Base-by-base conservation (phyloP, 169 alveolate species). In the Babesia bovis region DNA sequence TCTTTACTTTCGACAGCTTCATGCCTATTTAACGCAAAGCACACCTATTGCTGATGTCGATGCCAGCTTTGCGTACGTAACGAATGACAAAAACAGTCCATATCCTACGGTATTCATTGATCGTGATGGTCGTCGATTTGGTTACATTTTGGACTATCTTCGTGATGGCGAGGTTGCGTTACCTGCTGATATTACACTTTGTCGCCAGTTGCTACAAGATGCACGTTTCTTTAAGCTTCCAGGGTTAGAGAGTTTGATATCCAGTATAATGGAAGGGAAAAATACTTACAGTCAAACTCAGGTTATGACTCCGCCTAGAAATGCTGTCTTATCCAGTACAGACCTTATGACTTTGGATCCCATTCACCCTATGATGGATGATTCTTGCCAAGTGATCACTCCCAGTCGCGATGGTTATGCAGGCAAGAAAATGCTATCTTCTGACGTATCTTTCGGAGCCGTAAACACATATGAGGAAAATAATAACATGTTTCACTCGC, bases 51-150 rank as follows among this genome's bases (percentile, higher is more conserved):
- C 33, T 33, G 21, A 5, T 12, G 5, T 52, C 21, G 56, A 36
- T 25, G 70, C 45, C 42, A 82, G 58, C 4, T 67, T 51, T 28
- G 10, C 58, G 38, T 32, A 68, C 21, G 17, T 68, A n/a, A 41
- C 86, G 15, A 25, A 32, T 33, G 59, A 45, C 7, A 28, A 40
- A 50, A 15, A 45, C 7, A 66, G 69, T n/a, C 35, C 50, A 17
- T 26, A 42, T 49, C 69, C 69, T 4, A 69, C 66, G n/a, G 76
- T 81, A 17, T 81, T 81, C 53, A 71, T 81, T 26, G 88, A 81
- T 57, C 55, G 88, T 12, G 84, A 81, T 41, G 88, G 88, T 13
- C 51, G 42, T 21, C 52, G 33, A 0, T 81, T 81, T 26, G 38
- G 35, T 23, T 60, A 70, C 66, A 63, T 81, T 32, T 28, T 81